These are phyloP conservation scores for Eimeria mitis DNA, from an alignment of 169 alveolate genomes.

Conservation along the genomic window DNA sequence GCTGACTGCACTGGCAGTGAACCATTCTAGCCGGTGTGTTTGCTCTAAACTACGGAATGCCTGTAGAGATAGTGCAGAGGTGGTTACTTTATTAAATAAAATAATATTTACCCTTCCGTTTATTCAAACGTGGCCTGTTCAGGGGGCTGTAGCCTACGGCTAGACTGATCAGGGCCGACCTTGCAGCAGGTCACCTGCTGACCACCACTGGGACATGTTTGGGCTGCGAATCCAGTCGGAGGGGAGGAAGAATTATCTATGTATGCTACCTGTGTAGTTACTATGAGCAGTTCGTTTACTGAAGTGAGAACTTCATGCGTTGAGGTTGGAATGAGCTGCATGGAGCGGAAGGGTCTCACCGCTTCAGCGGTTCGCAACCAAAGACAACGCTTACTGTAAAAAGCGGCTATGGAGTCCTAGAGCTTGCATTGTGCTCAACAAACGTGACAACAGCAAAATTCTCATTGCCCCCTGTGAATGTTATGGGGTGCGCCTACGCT, in stretches of 20 bases:
- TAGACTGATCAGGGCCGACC: neutral
- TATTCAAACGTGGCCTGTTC: neutral
- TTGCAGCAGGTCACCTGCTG: conserved; percentile 23
- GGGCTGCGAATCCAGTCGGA: neutral
- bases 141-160: neutral
- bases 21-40: neutral
- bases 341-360: neutral
- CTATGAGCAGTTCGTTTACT: neutral
- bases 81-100: neutral
- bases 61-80: neutral
- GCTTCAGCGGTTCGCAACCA: neutral
- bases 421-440: neutral
- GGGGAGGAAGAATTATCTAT: neutral
- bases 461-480: neutral
- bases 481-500: neutral
- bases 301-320: neutral
- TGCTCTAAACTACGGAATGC: neutral
- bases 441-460: neutral
- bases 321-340: neutral
- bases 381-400: neutral
- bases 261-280: neutral
- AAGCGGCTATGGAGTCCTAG: neutral
- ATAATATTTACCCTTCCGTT: neutral
- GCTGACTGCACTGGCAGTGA: neutral
- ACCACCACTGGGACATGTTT: neutral